phyloP scores from a whole-genome alignment of 2,329 filamentous ascomycete species.

The Monosporascus sp. region DNA sequence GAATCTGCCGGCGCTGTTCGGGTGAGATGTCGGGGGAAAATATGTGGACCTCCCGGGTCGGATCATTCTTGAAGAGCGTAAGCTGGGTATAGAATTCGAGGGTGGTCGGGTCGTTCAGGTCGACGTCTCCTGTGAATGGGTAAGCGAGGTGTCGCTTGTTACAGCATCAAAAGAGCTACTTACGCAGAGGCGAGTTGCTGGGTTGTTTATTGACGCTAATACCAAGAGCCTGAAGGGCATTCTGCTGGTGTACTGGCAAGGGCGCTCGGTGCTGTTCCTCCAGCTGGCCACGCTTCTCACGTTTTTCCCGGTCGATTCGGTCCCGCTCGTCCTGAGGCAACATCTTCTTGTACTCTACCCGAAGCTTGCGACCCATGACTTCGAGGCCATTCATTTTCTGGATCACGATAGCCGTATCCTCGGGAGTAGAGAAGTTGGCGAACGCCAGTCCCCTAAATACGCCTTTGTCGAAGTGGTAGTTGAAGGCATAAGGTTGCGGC shows the following conservation, averaged over 20 bases:
- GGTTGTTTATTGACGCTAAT: slow-evolving; percentile 60
- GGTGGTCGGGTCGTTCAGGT: slow-evolving; percentile 85
- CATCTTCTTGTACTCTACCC: slow-evolving; percentile 99
- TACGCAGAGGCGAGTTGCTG: slow-evolving; percentile 43
- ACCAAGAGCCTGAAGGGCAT: slow-evolving; percentile 76
- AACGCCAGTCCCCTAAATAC: slow-evolving; percentile 95
- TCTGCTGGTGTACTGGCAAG: slow-evolving; percentile 70
- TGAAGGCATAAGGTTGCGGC: slow-evolving; percentile 95
- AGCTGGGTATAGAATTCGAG: slow-evolving; percentile 88
- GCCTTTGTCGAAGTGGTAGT: slow-evolving; percentile 98
- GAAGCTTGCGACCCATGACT: slow-evolving; percentile 85
- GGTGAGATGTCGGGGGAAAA: slow-evolving; percentile 79
- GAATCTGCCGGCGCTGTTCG: slow-evolving; percentile 80
- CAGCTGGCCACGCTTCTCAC: slow-evolving; percentile 89
- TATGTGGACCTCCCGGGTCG: slow-evolving; percentile 70
- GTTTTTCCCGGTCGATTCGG: slow-evolving; percentile 93
- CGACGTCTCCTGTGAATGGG: slow-evolving; percentile 54
- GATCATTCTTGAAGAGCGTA: slow-evolving; percentile 79
- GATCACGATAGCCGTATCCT: slow-evolving; percentile 90
- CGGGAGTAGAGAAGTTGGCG: slow-evolving; percentile 93
- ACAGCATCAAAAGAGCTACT: slow-evolving; percentile 15
- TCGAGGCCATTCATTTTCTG: slow-evolving; percentile 94
- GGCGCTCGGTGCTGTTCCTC: slow-evolving; percentile 89
- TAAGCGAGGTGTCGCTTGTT: slow-evolving; percentile 7
- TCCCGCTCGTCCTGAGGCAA: slow-evolving; percentile 90